These are phyloP conservation scores for Starmera stellimalicola DNA, from an alignment of 1,139 yeast species.

Conservation along the genomic window DNA sequence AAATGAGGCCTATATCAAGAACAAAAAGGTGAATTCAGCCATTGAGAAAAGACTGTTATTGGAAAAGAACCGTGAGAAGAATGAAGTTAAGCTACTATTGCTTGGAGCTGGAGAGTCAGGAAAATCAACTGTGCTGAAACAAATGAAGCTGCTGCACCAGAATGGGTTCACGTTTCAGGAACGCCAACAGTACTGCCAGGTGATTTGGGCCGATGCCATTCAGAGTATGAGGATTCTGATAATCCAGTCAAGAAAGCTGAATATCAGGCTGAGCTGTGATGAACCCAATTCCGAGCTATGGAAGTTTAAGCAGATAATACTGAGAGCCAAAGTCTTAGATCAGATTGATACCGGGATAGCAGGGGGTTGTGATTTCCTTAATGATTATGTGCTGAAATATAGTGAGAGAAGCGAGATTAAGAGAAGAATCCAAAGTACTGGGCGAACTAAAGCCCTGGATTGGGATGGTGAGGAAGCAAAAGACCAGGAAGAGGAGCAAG, in stretches of 20 bases:
- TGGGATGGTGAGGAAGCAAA: slow-evolving; percentile 23
- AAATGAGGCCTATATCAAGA: slow-evolving; percentile 39
- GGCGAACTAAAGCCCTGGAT: slow-evolving; percentile 36
- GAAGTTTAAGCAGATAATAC: slow-evolving; percentile 36
- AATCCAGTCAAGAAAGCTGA: slow-evolving; percentile 56
- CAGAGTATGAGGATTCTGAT: slow-evolving; percentile 82
- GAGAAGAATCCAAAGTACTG: slow-evolving; percentile 46
- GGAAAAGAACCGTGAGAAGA: slow-evolving; percentile 41
- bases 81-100: slow-evolving; percentile 56
- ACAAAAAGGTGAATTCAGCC: slow-evolving; percentile 47
- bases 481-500: slow-evolving; percentile 15
- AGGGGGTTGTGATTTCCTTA: slow-evolving; percentile 55
- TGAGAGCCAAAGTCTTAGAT: slow-evolving; percentile 49
- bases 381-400: slow-evolving; percentile 56
- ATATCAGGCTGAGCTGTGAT: slow-evolving; percentile 56
- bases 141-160: slow-evolving; percentile 76
- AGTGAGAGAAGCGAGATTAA: slow-evolving; percentile 43
- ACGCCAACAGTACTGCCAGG: slow-evolving; percentile 70
- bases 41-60: slow-evolving; percentile 57
- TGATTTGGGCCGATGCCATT: slow-evolving; percentile 91
- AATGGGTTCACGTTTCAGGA: slow-evolving; percentile 80
- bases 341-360: slow-evolving; percentile 60
- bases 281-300: slow-evolving; percentile 35
- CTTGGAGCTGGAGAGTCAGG: slow-evolving; percentile 97
- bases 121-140: slow-evolving; percentile 91